Conservation (phyloP, 140 eudicot genomes). For the Ambrosia hybrid region DNA sequence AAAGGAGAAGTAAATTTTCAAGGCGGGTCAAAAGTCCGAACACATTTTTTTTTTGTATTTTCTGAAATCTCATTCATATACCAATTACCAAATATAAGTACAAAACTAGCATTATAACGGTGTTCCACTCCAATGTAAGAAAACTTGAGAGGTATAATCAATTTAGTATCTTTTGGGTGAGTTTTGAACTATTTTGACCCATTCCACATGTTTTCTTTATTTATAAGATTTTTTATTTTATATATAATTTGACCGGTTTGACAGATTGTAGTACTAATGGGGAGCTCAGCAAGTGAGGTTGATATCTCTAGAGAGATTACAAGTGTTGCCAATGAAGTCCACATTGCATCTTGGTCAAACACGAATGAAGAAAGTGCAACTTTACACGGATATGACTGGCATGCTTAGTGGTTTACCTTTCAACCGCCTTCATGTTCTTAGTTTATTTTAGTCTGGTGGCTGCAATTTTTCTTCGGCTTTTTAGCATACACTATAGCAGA, state of each 20-base stretch:
- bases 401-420: no score
- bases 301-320: conserved; percentile 88
- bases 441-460: no score
- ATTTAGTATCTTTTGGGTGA: neutral
- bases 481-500: no score
- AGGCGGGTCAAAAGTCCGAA: neutral
- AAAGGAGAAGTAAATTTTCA: neutral
- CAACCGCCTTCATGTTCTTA: no score
- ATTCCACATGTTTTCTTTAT: neutral
- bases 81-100: conserved; percentile 27
- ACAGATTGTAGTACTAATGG: conserved; percentile 81
- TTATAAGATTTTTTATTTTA: neutral
- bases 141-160: neutral
- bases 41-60: neutral
- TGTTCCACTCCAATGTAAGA: neutral
- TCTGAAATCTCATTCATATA: neutral
- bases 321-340: conserved; percentile 79
- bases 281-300: conserved; percentile 80
- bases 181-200: neutral
- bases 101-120: neutral
- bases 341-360: conserved; percentile 72
- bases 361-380: conserved; percentile 25
- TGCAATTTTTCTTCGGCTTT: no score
- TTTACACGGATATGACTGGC: conserved; percentile 55
- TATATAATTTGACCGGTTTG: conserved; percentile 10